phyloP scores from a whole-genome alignment of 2,329 filamentous ascomycete species.

The Aspergillus sojae region DNA sequence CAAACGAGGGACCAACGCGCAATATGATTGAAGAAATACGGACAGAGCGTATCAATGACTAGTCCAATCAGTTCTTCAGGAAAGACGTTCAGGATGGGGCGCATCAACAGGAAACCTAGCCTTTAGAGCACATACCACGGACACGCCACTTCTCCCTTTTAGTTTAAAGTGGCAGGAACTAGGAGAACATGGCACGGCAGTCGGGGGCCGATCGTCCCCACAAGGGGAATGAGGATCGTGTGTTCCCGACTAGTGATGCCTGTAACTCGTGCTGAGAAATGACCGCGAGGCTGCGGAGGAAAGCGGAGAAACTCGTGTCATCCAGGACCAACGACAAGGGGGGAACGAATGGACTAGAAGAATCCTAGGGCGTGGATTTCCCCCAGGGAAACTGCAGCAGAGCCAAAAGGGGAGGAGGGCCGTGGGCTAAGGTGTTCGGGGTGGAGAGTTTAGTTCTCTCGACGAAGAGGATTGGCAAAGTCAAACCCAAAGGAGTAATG shows the following conservation, averaged over 20 bases:
- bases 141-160: constrained; percentile 22
- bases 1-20: constrained; percentile 11
- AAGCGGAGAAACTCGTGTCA: constrained; percentile 17
- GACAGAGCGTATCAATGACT: constrained; percentile 12
- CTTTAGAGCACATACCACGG: constrained; percentile 13
- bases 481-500: constrained; percentile 23
- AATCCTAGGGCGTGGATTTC: neutral
- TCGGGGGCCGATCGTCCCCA: constrained; percentile 30
- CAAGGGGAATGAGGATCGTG: constrained; percentile 27
- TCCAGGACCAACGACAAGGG: constrained; percentile 3
- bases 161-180: constrained; percentile 17
- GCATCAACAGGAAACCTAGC: constrained; percentile 9
- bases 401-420: constrained; percentile 17
- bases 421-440: constrained; percentile 20
- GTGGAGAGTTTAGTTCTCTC: constrained; percentile 21
- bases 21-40: constrained; percentile 9
- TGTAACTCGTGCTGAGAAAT: constrained; percentile 21
- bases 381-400: constrained; percentile 3
- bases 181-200: constrained; percentile 24
- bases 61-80: constrained; percentile 10
- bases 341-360: neutral
- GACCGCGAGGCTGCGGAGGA: constrained; percentile 12
- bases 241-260: constrained; percentile 17
- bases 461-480: constrained; percentile 18
- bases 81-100: constrained; percentile 16